Evolutionary conservation across 2,329 filamentous ascomycete species (phyloP).

Genomic region (Diaporthe australafricana): DNA sequence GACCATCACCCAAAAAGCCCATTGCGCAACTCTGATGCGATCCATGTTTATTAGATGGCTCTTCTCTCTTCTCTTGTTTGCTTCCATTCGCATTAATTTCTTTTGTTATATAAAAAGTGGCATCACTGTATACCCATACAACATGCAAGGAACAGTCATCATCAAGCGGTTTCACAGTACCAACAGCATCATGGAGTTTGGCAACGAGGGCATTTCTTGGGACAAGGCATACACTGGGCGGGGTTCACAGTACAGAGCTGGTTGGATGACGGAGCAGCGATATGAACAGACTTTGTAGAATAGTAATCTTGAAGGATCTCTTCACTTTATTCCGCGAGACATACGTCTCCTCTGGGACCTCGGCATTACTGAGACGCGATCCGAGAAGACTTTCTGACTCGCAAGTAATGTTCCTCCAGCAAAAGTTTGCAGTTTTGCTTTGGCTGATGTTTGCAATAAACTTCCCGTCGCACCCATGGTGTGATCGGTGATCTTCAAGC

Average conservation of each 20-base stretch:
- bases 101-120: neutral
- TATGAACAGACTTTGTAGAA: conserved; percentile 1
- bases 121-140: conserved; percentile 26
- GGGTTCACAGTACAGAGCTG: neutral
- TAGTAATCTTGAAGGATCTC: conserved; percentile 4
- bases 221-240: neutral
- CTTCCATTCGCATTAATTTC: neutral
- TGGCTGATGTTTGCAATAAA: neutral
- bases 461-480: neutral
- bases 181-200: conserved; percentile 21
- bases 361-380: conserved; percentile 14
- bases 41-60: conserved; percentile 39
- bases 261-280: neutral
- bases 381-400: neutral
- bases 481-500: neutral
- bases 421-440: neutral
- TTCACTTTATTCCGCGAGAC: neutral
- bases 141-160: conserved; percentile 19
- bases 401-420: neutral
- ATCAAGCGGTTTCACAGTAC: conserved; percentile 22
- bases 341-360: neutral
- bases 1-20: conserved; percentile 40
- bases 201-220: neutral
- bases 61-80: neutral
- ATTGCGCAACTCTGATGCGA: conserved; percentile 40